Percentiles rank a stretch among this genome's conserved stretches.
phyloP scores from a whole-genome alignment of 2,329 filamentous ascomycete species.

The Knufia petricola region DNA sequence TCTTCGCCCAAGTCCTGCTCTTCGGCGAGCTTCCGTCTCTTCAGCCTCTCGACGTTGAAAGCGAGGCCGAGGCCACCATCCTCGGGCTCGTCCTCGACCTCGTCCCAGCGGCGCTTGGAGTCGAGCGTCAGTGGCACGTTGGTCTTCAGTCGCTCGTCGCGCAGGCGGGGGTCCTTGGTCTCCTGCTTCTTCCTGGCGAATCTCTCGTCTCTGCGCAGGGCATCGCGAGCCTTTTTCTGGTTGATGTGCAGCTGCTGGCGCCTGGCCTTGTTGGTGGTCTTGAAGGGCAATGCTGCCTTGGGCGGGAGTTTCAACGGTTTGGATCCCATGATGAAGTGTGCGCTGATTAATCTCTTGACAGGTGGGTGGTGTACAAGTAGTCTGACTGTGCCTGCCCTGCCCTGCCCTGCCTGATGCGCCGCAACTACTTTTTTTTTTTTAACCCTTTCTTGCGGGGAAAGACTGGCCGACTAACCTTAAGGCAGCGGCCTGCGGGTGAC shows the following conservation, averaged over 20 bases:
- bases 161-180: slow-evolving; percentile 67
- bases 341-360: neutral
- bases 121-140: slow-evolving; percentile 79
- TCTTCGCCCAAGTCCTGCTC: slow-evolving; percentile 37
- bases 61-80: slow-evolving; percentile 36
- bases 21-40: slow-evolving; percentile 38
- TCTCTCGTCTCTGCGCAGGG: slow-evolving; percentile 64
- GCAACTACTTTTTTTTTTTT: too few species aligned
- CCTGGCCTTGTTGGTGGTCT: slow-evolving; percentile 63
- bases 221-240: slow-evolving; percentile 67
- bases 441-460: too few species aligned
- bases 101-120: slow-evolving; percentile 82
- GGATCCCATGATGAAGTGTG: slow-evolving; percentile 40
- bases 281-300: slow-evolving; percentile 40
- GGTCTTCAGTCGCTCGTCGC: slow-evolving; percentile 60
- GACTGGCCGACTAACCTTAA: too few species aligned
- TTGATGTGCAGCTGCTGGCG: slow-evolving; percentile 69
- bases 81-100: slow-evolving; percentile 48
- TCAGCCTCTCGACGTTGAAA: slow-evolving; percentile 41
- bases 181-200: slow-evolving; percentile 77
- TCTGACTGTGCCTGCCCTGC: too few species aligned
- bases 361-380: neutral
- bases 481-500: too few species aligned
- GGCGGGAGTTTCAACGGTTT: slow-evolving; percentile 18
- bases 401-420: too few species aligned